These are phyloP conservation scores for Linderniella brevidens DNA, from an alignment of 257 asterid genomes.

Conservation along the genomic window DNA sequence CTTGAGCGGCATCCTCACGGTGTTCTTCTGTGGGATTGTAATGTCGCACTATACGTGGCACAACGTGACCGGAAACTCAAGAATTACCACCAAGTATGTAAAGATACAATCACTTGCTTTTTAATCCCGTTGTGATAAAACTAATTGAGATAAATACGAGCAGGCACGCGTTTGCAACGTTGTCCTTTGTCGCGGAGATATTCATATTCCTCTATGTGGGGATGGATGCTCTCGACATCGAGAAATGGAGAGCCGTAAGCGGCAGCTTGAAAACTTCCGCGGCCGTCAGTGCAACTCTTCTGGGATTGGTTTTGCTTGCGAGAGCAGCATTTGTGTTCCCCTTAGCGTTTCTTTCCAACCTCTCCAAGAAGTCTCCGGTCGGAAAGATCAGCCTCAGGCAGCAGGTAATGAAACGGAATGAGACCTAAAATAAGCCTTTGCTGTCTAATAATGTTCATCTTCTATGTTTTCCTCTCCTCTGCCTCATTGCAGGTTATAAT, in stretches of 20 bases:
- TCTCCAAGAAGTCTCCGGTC: conserved; percentile 2
- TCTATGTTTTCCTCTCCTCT: no score
- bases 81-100: conserved; percentile 7
- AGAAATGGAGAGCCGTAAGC: conserved; percentile 51
- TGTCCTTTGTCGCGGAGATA: conserved; percentile 54
- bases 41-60: conserved; percentile 11
- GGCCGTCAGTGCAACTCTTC: conserved; percentile 1
- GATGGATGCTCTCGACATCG: conserved; percentile 72
- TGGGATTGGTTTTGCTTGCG: conserved; percentile 4
- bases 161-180: conserved; percentile 67
- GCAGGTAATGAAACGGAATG: no score
- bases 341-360: conserved; percentile 6
- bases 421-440: no score
- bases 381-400: conserved; percentile 1
- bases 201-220: conserved; percentile 66
- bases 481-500: neutral
- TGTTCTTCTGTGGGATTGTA: conserved; percentile 10
- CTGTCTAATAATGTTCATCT: no score
- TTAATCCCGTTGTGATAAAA: neutral
- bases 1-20: conserved; percentile 9
- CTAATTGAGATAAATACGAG: neutral
- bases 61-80: conserved; percentile 7
- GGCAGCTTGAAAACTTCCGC: conserved; percentile 12
- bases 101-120: neutral
- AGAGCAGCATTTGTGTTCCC: conserved; percentile 11